phyloP scores from a whole-genome alignment of 495 filamentous ascomycete genomes.

The Penicillium lagena region DNA sequence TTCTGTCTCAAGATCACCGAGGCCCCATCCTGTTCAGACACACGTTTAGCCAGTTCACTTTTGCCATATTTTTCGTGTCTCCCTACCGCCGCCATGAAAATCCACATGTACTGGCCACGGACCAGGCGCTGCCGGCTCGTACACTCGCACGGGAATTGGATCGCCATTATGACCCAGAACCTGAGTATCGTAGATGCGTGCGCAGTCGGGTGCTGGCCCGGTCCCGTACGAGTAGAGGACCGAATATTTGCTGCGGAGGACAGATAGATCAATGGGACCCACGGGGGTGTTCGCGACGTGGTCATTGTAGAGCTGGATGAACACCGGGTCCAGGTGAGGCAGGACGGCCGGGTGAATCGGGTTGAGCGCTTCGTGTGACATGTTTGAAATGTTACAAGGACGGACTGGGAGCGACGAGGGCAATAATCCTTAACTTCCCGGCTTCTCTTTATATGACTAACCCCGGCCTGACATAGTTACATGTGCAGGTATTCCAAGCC shows the following conservation, averaged over 20 bases:
- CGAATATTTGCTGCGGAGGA: slow-evolving; percentile 22
- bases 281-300: slow-evolving; percentile 23
- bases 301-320: slow-evolving; percentile 23
- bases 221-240: slow-evolving; percentile 25
- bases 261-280: slow-evolving; percentile 19
- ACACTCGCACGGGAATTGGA: slow-evolving; percentile 34
- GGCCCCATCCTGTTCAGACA: slow-evolving; percentile 31
- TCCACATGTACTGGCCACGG: slow-evolving; percentile 44
- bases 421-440: too few species aligned
- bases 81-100: slow-evolving; percentile 33
- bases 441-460: slow-evolving; percentile 1
- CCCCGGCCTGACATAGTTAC: too few species aligned
- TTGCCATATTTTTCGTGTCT: not conserved
- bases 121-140: slow-evolving; percentile 33
- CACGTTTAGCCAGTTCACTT: slow-evolving; percentile 4
- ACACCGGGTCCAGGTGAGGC: slow-evolving; percentile 19
- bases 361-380: slow-evolving; percentile 25
- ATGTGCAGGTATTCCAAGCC: not conserved
- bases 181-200: slow-evolving; percentile 23
- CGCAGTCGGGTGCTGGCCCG: slow-evolving; percentile 18
- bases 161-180: slow-evolving; percentile 33
- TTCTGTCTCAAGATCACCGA: slow-evolving; percentile 40
- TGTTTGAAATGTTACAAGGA: not conserved
- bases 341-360: slow-evolving; percentile 23
- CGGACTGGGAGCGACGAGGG: not conserved